Evolutionary conservation across 441 rosid genomes (phyloP).

Genomic region (Populus hybrid): DNA sequence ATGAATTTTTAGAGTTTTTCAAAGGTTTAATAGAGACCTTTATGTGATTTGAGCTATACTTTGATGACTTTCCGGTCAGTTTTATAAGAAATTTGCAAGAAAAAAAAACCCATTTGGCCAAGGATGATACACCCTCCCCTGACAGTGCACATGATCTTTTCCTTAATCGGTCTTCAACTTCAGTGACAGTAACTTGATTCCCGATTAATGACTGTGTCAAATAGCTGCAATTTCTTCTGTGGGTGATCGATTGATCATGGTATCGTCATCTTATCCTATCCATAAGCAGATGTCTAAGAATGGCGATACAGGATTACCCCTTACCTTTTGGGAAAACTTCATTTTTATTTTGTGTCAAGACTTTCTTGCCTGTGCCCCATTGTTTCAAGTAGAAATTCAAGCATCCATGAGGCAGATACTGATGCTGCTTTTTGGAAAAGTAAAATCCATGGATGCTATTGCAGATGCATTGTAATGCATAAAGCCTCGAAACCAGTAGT

Average conservation of each 20-base stretch:
- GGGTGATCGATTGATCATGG: background rate
- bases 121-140: background rate
- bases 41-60: background rate
- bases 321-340: background rate
- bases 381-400: background rate
- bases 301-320: background rate
- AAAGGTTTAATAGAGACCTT: too few species aligned
- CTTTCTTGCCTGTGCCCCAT: background rate
- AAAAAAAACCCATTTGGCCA: background rate
- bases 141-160: too few species aligned
- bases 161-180: background rate
- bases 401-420: conserved; percentile 12
- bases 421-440: conserved; percentile 10
- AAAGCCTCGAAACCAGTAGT: conserved; percentile 2
- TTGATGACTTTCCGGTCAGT: background rate
- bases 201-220: background rate
- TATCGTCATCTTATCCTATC: background rate
- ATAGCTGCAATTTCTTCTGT: background rate
- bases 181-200: background rate
- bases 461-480: conserved; percentile 10
- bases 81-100: background rate
- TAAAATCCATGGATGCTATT: conserved; percentile 1
- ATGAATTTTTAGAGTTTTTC: too few species aligned
- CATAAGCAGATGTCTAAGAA: background rate
- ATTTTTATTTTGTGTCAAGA: background rate